Base-by-base conservation (phyloP, 768 basidiomycete genomes). In the Auricularia sp. region DNA sequence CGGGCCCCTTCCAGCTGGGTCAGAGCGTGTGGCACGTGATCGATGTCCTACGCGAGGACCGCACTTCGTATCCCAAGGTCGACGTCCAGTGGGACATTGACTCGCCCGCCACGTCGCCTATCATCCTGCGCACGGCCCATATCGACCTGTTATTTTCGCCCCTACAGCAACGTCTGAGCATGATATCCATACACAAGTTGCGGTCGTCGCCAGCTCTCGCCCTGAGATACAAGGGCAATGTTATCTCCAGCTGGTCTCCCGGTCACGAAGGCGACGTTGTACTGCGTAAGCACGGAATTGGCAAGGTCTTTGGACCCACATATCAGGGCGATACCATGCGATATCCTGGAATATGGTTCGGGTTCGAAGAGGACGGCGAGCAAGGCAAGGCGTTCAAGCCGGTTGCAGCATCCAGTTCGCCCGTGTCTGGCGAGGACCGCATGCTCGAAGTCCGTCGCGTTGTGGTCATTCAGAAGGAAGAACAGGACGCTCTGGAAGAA, bases 121-220 rank as follows among this genome's bases (percentile, higher is more conserved):
- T 93, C 29, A 81, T 93, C 69, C 75, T 93, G 0, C 89, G 92
- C 69, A 75, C 92, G 18, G 91, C 91, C 1, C 88, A 93, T 71
- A 78, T 93, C 62, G 90, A 92, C 72, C 81, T 93, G n/a, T 79
- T 93, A 54, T 93, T 93, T 74, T 90, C 91, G 18, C 85, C 87
- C 11, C 82, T 82, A 68, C 81, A 87, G 65, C 91, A 93, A 68
- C 84, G 91, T 23, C 79, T 93, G 21, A 88, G 88, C 64, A 91
- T 88, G 5, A 90, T 93, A 61, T 86, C 83, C 68, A 73, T 91
- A 44, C 81, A 86, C 68, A 84, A 81, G 67, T 81, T 90, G 16
- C 84, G 83, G 21, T 86, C 87, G 62, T 80, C 83, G 71, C 89
- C 87, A 1, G 85, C 87, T 3, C 78, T 90, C 34, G 83, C 80